A percentile compares a stretch with the other conserved stretches of the same genome.
phyloP scores from a whole-genome alignment of 345 rosid species.

The Durio zibethinus region DNA sequence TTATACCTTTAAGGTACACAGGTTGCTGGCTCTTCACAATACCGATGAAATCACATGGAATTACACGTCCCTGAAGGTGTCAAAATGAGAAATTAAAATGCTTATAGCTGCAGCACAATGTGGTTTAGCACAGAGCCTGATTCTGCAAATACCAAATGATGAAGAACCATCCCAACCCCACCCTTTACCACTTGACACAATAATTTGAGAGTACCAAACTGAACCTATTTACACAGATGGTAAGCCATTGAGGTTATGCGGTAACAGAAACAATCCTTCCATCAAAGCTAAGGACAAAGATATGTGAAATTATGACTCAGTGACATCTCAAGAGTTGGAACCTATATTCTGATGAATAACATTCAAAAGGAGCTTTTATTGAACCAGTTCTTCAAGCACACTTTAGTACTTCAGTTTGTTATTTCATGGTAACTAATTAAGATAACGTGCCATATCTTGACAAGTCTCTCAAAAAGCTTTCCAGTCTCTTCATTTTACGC shows the following conservation, averaged over 20 bases:
- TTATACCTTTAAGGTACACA: slow-evolving; percentile 72
- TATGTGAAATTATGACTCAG: neutral
- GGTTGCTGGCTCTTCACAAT: slow-evolving; percentile 91
- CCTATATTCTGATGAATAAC: neutral
- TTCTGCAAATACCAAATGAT: neutral
- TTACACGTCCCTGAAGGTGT: slow-evolving; percentile 72
- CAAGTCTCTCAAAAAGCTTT: neutral
- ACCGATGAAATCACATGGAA: slow-evolving; percentile 95
- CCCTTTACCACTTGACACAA: neutral
- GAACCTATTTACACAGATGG: neutral
- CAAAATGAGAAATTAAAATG: slow-evolving; percentile 15
- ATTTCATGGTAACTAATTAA: neutral
- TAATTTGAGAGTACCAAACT: neutral
- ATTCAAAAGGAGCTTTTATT: slow-evolving; percentile 4
- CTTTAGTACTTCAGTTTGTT: neutral
- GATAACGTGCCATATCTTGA: neutral
- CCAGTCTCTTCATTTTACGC: neutral
- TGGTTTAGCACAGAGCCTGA: neutral
- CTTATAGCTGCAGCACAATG: neutral
- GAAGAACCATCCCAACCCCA: neutral
- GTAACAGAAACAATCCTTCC: neutral
- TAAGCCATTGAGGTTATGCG: neutral
- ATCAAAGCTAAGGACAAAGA: neutral
- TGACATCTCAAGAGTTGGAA: neutral
- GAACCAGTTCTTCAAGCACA: neutral